Conservation (phyloP, 2,329 filamentous ascomycete species). For the Aspergillus quadricinctus region DNA sequence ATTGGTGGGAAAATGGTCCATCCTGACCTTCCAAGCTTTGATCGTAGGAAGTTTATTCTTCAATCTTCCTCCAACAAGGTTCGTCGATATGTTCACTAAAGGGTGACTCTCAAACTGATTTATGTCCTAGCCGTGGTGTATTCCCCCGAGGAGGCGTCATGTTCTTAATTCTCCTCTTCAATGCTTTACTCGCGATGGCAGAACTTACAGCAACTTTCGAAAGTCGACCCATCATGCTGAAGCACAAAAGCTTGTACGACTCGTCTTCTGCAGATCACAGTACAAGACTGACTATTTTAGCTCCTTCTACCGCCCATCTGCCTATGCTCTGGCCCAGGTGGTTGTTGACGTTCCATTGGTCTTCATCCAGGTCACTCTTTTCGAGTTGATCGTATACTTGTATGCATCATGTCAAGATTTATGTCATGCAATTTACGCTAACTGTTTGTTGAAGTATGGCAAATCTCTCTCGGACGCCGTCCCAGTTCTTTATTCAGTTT, state of each 20-base stretch:
- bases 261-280: background rate
- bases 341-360: slow-evolving; percentile 56
- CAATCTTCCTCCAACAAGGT: slow-evolving; percentile 49
- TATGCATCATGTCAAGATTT: slow-evolving; percentile 12
- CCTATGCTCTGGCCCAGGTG: slow-evolving; percentile 56
- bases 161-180: slow-evolving; percentile 61
- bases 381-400: slow-evolving; percentile 60
- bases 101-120: slow-evolving; percentile 1
- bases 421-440: background rate
- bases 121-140: slow-evolving; percentile 42
- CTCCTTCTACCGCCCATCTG: slow-evolving; percentile 62
- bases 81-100: background rate
- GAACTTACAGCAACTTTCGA: slow-evolving; percentile 60
- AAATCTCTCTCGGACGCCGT: slow-evolving; percentile 51
- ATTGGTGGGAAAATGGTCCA: slow-evolving; percentile 49
- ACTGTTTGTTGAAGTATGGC: slow-evolving; percentile 42
- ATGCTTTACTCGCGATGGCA: slow-evolving; percentile 57
- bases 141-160: slow-evolving; percentile 59
- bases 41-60: slow-evolving; percentile 51
- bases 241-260: slow-evolving; percentile 61
- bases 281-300: slow-evolving; percentile 20
- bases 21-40: slow-evolving; percentile 43
- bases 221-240: slow-evolving; percentile 61
- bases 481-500: slow-evolving; percentile 60
- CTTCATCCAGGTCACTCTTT: slow-evolving; percentile 54